Percentiles rank a stretch among this genome's conserved stretches.
phyloP scores from a whole-genome alignment of 306 rosid species.

The Trifolium repens region DNA sequence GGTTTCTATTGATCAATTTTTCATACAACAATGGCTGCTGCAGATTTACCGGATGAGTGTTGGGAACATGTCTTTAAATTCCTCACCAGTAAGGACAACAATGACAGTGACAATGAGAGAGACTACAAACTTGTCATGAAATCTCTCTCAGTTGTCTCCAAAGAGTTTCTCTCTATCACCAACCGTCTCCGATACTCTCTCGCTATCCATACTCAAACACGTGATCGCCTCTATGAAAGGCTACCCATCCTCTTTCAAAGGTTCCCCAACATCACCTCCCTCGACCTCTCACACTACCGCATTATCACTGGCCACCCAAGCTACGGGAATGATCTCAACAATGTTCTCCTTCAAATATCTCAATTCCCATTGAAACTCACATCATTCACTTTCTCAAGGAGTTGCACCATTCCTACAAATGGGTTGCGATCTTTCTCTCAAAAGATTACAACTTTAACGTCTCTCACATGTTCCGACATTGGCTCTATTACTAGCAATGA shows the following conservation, averaged over 20 bases:
- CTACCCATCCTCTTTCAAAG: conserved; percentile 11
- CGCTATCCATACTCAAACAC: background rate
- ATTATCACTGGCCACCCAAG: no score
- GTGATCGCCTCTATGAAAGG: no score
- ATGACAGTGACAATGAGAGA: background rate
- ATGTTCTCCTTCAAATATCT: conserved; percentile 50
- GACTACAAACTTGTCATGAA: background rate
- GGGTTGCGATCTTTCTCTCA: conserved; percentile 46
- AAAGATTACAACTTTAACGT: conserved; percentile 9
- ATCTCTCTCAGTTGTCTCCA: conserved; percentile 47
- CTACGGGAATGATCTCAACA: background rate
- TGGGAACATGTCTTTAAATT: conserved; percentile 61
- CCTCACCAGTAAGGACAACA: background rate
- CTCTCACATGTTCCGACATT: background rate
- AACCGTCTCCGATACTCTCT: conserved; percentile 48
- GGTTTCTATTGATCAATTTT: no score
- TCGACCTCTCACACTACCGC: conserved; percentile 44
- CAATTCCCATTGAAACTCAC: conserved; percentile 42
- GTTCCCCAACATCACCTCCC: conserved; percentile 45
- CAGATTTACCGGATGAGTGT: conserved; percentile 57
- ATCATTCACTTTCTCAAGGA: conserved; percentile 53
- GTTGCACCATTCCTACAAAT: conserved; percentile 31
- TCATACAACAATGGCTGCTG: background rate
- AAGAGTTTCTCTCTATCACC: conserved; percentile 61
- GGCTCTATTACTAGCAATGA: background rate